These are phyloP conservation scores for Wickerhamomyces xylosicus DNA, from an alignment of 805 yeast species.

Conservation along the genomic window DNA sequence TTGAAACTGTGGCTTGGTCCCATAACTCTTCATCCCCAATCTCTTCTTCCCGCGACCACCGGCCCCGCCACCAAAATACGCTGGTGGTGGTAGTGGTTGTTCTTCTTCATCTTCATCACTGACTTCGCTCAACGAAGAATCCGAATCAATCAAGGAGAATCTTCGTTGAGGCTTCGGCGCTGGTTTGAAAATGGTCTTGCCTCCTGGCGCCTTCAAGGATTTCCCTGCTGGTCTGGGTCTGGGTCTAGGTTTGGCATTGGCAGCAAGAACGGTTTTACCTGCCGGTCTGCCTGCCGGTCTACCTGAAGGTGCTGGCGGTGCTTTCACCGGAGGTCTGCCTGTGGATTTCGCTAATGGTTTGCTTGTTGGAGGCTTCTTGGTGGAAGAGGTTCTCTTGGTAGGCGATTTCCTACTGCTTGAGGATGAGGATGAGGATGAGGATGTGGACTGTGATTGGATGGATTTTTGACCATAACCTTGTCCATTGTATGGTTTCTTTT, in stretches of 20 bases:
- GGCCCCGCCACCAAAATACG: no score
- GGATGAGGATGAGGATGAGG: no score
- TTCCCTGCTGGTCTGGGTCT: no score
- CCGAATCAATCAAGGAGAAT: conserved; percentile 34
- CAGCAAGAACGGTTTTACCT: background rate
- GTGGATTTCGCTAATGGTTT: background rate
- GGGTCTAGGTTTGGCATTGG: no score
- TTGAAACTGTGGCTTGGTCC: conserved; percentile 14
- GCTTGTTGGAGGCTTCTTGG: background rate
- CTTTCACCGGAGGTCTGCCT: background rate
- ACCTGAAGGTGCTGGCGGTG: conserved; percentile 1
- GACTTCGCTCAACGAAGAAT: conserved; percentile 27
- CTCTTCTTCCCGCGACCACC: conserved; percentile 9
- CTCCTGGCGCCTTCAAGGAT: conserved; percentile 19
- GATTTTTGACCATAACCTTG: no score
- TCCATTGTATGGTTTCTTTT: no score
- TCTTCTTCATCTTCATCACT: conserved; percentile 22
- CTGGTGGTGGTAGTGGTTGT: background rate
- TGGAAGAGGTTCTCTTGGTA: no score
- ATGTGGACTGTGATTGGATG: no score
- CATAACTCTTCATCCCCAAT: conserved; percentile 9
- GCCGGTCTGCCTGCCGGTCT: background rate
- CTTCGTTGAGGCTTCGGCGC: conserved; percentile 24
- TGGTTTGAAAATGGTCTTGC: conserved; percentile 16
- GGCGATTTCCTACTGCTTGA: no score